Evolutionary conservation across 805 yeast genomes (phyloP), one percentile per base, ranked within the genome.

Genomic region (Kluyveromyces dobzhanskii): DNA sequence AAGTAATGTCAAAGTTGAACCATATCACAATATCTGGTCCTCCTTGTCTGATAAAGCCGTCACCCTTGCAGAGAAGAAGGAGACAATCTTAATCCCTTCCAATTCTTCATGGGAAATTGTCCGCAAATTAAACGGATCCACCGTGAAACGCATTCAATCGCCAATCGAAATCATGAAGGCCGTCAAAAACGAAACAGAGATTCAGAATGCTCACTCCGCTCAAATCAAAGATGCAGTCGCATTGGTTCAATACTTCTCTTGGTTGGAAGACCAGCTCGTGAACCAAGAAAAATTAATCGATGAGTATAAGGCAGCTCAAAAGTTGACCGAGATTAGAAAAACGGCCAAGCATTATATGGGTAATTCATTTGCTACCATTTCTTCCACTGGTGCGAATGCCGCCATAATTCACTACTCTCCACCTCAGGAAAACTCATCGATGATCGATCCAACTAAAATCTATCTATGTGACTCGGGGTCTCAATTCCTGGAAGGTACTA

Each of bases 401-500:
- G 78, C 92, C 0, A 67, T 84, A 7, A 79, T 82, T 39, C 94
- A 84, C 53, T 84, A 84, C 53, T 70, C 80, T 0, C 94, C 94
- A 23, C 70, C 79, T 1, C 63, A 64, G 23, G 79, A 72, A 10
- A 67, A 73, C 14, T 71, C 75, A 39, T 65, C 81, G 1, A 58
- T 71, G 41, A 75, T 92, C 42, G 80, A 83, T 51, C 78, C 81
- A 7, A 60, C 71, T 16, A 73, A 80, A 41, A 73, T 87, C 2
- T 87, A 81, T 49, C 66, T 92, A 45, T 67, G 85, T 43, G 98
- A 92, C 59, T 76, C 95, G 2, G 98, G 98, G 3, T 85, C 92
- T 0, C 98, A 92, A 52, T 90, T 75, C 54, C 58, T 81, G 17
- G 95, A 88, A 53, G 98, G 98, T 9, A 92, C 98, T 0, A 92